Base-by-base conservation (phyloP, 768 basidiomycete genomes). In the Suillus subalutaceus region DNA sequence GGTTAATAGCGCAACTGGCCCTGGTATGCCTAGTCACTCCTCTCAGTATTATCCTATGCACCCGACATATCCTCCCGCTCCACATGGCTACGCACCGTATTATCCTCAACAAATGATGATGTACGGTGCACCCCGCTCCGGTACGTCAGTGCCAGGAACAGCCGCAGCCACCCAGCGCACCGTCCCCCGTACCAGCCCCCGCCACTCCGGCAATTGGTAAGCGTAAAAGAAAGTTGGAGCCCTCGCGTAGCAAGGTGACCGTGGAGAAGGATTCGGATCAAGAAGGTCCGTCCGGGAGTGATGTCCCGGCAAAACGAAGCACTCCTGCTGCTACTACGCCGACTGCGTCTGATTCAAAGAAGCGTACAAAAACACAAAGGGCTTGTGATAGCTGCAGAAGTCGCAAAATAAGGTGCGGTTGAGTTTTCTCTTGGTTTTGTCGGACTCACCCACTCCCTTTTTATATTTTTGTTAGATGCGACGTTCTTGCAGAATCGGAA, bases 301-400 rank as follows among this genome's bases (percentile, higher is more conserved):
- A 86, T 67, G 74, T 63, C 58, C 58, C 72, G 10, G 79, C 80
- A 66, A 78, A 80, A 60, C 78, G 75, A 13, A 65, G 74, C 6
- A 67, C 78, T 2, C 43, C 75, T 67, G 43, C 78, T 71, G 63
- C 80, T 68, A 44, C 67, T 43, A 68, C 77, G 53, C 56, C 72
- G 65, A 66, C 68, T 63, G 23, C 80, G 65, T 78, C 82, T 66
- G 93, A 94, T 73, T 78, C 83, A 68, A 94, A 92, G 82, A 96
- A 96, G 78, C 89, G 94, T 64, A 93, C 92, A 15, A 97, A 97
- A 81, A 97, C 93, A 15, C 91, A 92, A 75, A 88, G 95, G 62
- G 95, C 95, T 8, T 97, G 95, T 74, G 95, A 97, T 75, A 91
- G 91, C 46, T 96, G 94, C 79, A 88, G 94, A 58, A 89, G 87